Evolutionary conservation across 768 basidiomycete species (phyloP), one percentile per base, ranked within the genome.

Genomic region (Austroboletus festivus): DNA sequence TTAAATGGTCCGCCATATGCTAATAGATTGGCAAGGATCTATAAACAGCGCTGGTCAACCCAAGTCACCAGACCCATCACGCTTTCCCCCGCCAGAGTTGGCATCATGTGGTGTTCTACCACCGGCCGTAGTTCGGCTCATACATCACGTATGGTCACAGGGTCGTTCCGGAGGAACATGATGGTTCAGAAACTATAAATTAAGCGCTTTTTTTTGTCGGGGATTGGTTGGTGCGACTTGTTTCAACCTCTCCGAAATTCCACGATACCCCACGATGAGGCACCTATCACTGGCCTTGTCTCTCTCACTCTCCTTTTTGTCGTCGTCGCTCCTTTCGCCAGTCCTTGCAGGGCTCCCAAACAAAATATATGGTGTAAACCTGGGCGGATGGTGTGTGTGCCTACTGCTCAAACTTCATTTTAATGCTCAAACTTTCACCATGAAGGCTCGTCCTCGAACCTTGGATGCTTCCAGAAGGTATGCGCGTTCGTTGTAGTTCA

Each of bases 381-480:
- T 88, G 26, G 83, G 85, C 13, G 80, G 80, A 46, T 85, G 82
- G 82, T 79, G 51, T 19, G 72, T 55, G 5, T 48, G n/a, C 35
- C 43, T 22, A 42, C 23, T 3, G 9, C 6, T 13, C 18, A 4
- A n/a, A 21, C 13, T 44, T 10, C 9, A 4, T 21, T 20, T 11
- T 26, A 13, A 13, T 30, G 26, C 28, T 52, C 41, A 52, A 53
- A 33, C 41, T 21, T 37, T 41, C 19, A 41, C 41, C 35, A 52
- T 42, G n/a, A 47, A 89, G 88, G 88, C 73, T 90, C 42, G 65
- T 90, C 0, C 63, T 88, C 5, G 88, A 90, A 58, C 57, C 86
- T n/a, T 90, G 88, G 88, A 90, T 90, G 87, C 72, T 88, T 35
- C 86, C 86, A 9, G 68, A 73, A 63, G 83, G 83, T 83, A 51